Percentiles rank a stretch among this genome's conserved stretches.
Conservation (phyloP, 2,329 filamentous ascomycete species). For the Phaeosphaeriaceae sp. region DNA sequence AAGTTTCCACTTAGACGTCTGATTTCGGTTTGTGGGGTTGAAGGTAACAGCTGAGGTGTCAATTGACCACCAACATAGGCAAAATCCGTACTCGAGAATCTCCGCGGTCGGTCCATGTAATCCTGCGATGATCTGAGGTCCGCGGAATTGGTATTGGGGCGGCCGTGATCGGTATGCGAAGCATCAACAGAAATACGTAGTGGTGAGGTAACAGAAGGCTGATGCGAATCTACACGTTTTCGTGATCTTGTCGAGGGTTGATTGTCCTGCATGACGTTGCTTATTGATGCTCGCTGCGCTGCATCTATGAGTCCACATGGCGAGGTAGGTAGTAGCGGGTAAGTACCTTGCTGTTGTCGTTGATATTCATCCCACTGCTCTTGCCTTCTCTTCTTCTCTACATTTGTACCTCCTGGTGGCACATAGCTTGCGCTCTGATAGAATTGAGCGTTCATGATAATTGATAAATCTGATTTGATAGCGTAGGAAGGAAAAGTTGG, state of each 20-base stretch:
- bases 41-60: slow-evolving; percentile 7
- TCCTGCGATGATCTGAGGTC: slow-evolving; percentile 11
- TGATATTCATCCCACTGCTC: slow-evolving; percentile 9
- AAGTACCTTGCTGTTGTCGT: slow-evolving; percentile 8
- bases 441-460: slow-evolving; percentile 1
- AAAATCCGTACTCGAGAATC: slow-evolving; percentile 13
- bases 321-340: not conserved
- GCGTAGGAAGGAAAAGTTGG: not conserved
- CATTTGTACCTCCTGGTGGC: slow-evolving; percentile 2
- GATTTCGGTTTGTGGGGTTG: slow-evolving; percentile 15
- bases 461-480: not conserved
- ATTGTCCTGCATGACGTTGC: slow-evolving; percentile 9
- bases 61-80: slow-evolving; percentile 1
- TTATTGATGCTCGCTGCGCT: slow-evolving; percentile 10
- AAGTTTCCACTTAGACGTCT: slow-evolving; percentile 32
- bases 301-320: not conserved
- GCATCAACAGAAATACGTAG: not conserved
- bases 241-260: slow-evolving; percentile 10
- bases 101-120: slow-evolving; percentile 10
- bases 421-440: not conserved
- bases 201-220: slow-evolving; percentile 4
- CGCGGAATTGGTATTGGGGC: slow-evolving; percentile 9
- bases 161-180: slow-evolving; percentile 1
- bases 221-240: slow-evolving; percentile 19
- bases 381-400: slow-evolving; percentile 8